These are phyloP conservation scores for Phanerochaete sordida DNA, from an alignment of 768 basidiomycete genomes.

Conservation along the genomic window DNA sequence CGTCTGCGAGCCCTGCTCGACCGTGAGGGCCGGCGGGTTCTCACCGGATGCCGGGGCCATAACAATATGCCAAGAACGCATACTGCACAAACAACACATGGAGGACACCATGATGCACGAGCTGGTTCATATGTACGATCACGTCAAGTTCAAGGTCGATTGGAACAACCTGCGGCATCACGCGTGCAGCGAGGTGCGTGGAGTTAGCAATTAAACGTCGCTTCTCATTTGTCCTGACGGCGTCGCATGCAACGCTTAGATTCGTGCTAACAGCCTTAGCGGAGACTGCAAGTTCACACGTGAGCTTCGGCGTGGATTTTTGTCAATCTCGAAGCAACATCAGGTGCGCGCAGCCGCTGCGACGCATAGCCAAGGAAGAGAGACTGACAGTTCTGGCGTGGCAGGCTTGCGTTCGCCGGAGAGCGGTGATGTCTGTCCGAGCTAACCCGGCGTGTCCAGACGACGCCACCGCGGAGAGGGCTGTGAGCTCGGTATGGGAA, in stretches of 20 bases:
- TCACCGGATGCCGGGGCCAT: slow-evolving; percentile 73
- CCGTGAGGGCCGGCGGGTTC: slow-evolving; percentile 76
- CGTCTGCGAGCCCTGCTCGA: slow-evolving; percentile 81
- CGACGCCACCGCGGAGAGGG: slow-evolving; percentile 73
- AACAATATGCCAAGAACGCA: slow-evolving; percentile 81
- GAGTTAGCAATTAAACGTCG: slow-evolving; percentile 6
- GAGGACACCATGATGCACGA: slow-evolving; percentile 94
- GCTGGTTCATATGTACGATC: slow-evolving; percentile 93
- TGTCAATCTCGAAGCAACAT: slow-evolving; percentile 88
- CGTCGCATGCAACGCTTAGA: slow-evolving; percentile 43
- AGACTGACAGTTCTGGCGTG: slow-evolving; percentile 11
- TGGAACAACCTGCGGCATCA: slow-evolving; percentile 91
- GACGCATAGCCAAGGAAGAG: background rate
- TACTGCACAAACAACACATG: slow-evolving; percentile 81
- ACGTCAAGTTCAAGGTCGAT: slow-evolving; percentile 90
- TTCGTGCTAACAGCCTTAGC: slow-evolving; percentile 90
- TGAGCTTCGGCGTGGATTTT: slow-evolving; percentile 74
- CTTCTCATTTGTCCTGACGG: slow-evolving; percentile 3
- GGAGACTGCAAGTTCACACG: slow-evolving; percentile 89
- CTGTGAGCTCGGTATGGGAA: slow-evolving; percentile 96
- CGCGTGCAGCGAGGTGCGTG: slow-evolving; percentile 90
- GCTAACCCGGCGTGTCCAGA: slow-evolving; percentile 80
- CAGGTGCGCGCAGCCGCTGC: slow-evolving; percentile 52
- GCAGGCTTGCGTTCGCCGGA: slow-evolving; percentile 86
- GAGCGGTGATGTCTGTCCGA: slow-evolving; percentile 78